phyloP scores from a whole-genome alignment of 2,329 filamentous ascomycete species.

The Akanthomyces lecanii region DNA sequence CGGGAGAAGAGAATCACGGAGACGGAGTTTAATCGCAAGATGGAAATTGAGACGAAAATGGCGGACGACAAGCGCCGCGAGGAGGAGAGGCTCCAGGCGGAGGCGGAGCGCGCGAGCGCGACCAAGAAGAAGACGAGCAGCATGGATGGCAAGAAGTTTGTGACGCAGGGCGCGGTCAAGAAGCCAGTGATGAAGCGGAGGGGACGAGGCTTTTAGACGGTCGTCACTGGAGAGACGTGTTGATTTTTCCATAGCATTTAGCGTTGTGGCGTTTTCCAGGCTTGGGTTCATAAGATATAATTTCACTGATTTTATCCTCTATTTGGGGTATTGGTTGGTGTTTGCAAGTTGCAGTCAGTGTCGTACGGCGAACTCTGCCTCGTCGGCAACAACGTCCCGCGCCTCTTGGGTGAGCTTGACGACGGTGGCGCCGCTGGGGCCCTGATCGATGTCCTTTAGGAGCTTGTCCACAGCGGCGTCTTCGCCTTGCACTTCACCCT shows the following conservation, averaged over 20 bases:
- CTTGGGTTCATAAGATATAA: background rate
- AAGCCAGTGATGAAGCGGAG: conserved; percentile 56
- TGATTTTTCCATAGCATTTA: conserved; percentile 10
- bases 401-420: conserved; percentile 67
- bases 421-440: conserved; percentile 69
- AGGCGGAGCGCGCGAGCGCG: conserved; percentile 40
- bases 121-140: conserved; percentile 38
- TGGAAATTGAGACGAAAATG: conserved; percentile 93
- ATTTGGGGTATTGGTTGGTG: background rate
- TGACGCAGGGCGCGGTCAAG: conserved; percentile 58
- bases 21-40: conserved; percentile 84
- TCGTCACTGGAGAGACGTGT: background rate
- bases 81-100: conserved; percentile 50
- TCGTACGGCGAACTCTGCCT: conserved; percentile 60
- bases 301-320: background rate
- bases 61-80: conserved; percentile 73
- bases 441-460: conserved; percentile 68
- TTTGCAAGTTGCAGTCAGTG: conserved; percentile 24
- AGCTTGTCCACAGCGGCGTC: conserved; percentile 63
- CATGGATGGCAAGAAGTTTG: conserved; percentile 49
- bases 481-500: conserved; percentile 81
- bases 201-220: conserved; percentile 46
- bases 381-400: conserved; percentile 60
- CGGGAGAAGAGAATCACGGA: conserved; percentile 83
- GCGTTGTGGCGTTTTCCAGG: conserved; percentile 6